phyloP scores from a whole-genome alignment of 371 early-diverging fungal genomes.

The Apophysomyces trapeziformis region DNA sequence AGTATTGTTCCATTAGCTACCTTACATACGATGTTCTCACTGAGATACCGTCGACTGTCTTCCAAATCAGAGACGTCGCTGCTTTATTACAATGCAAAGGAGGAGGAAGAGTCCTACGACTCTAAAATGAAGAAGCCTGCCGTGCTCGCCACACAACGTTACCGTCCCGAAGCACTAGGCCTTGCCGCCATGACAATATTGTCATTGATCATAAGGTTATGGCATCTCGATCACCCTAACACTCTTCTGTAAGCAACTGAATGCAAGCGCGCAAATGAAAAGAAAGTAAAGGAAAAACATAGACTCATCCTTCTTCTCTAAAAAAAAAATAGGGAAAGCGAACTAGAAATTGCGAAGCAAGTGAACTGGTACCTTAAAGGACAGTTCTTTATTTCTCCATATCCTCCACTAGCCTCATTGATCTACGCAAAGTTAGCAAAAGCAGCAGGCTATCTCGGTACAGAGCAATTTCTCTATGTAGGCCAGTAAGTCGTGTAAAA shows the following conservation, averaged over 20 bases:
- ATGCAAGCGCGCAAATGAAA: too few relatives aligned
- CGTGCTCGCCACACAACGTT: not conserved
- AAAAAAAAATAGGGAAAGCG: conserved; percentile 10
- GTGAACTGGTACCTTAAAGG: conserved; percentile 45
- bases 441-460: conserved; percentile 82
- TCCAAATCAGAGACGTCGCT: not conserved
- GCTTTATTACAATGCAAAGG: not conserved
- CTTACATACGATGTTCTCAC: not conserved
- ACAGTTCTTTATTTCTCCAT: conserved; percentile 46
- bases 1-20: not conserved
- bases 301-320: not conserved
- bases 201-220: not conserved
- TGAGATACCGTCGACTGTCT: not conserved
- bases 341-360: conserved; percentile 36
- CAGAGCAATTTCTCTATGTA: conserved; percentile 81
- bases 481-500: conserved; percentile 63
- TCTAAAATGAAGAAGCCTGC: not conserved
- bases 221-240: not conserved
- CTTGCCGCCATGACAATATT: not conserved
- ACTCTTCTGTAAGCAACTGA: not conserved
- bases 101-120: not conserved
- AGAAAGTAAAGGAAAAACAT: not conserved
- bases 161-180: not conserved
- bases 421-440: conserved; percentile 77
- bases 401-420: conserved; percentile 82